These are phyloP conservation scores for Eucalyptus camaldulensis DNA, from an alignment of 345 rosid genomes.

Conservation along the genomic window DNA sequence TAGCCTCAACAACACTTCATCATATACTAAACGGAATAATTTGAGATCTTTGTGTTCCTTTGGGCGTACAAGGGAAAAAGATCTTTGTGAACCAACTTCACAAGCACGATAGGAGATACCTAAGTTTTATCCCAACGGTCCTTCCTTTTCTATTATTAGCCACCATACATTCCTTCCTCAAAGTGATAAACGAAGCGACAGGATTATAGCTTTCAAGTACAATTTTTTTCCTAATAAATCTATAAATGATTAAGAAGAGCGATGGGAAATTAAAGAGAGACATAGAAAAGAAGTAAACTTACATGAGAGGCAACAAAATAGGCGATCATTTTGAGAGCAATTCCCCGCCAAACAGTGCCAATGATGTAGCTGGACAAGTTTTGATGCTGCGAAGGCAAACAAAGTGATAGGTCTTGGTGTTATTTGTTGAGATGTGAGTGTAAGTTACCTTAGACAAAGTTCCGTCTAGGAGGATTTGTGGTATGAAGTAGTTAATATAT, in stretches of 20 bases:
- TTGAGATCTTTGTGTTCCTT: background rate
- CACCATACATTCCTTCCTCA: background rate
- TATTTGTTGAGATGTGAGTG: background rate
- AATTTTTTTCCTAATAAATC: background rate
- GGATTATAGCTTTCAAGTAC: background rate
- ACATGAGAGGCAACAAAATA: slow-evolving; percentile 88
- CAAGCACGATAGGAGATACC: background rate
- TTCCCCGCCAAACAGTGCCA: slow-evolving; percentile 91
- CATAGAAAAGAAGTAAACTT: slow-evolving; percentile 6
- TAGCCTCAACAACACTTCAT: background rate
- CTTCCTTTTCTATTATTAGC: background rate
- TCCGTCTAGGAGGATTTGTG: background rate
- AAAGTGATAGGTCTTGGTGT: slow-evolving; percentile 62
- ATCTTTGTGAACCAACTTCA: background rate
- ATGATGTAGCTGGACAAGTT: slow-evolving; percentile 72
- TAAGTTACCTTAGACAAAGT: background rate
- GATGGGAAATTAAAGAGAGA: background rate
- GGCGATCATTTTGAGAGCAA: slow-evolving; percentile 76
- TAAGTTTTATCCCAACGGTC: background rate
- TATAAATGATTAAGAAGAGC: background rate
- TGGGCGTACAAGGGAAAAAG: no score
- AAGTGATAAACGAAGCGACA: background rate
- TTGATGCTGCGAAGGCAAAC: slow-evolving; percentile 73
- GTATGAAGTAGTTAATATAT: background rate
- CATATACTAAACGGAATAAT: background rate